Conservation (phyloP, 129 eudicot genomes). For the Tagetes erecta region DNA sequence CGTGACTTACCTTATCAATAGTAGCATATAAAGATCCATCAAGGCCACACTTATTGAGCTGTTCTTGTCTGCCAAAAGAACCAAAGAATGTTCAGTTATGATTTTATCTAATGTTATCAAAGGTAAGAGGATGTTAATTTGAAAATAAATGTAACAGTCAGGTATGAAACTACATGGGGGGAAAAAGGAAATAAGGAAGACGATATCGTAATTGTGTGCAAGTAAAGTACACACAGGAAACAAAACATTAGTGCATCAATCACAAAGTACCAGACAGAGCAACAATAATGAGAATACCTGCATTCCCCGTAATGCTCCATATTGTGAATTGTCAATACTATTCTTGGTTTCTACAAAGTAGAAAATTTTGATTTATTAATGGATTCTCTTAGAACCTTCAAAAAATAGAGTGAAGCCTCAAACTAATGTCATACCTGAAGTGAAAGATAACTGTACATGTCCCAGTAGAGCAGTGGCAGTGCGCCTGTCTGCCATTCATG, state of each 20-base stretch:
- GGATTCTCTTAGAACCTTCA: background rate
- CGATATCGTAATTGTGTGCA: background rate
- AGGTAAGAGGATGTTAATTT: background rate
- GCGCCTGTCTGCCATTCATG: conserved; percentile 93
- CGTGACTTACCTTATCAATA: conserved; percentile 56
- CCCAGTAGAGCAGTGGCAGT: conserved; percentile 79
- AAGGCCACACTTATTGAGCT: conserved; percentile 81
- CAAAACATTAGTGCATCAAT: background rate
- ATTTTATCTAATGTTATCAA: conserved; percentile 1
- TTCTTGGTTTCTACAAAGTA: conserved; percentile 71
- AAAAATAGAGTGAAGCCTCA: background rate
- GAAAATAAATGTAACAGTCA: background rate
- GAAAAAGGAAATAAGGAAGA: background rate
- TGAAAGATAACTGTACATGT: conserved; percentile 79
- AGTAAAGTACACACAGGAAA: background rate
- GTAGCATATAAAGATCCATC: conserved; percentile 76
- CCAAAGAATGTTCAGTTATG: conserved; percentile 13
- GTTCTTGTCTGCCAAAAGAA: conserved; percentile 61
- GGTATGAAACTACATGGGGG: background rate
- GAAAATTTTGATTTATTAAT: conserved; percentile 16
- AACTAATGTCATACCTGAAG: conserved; percentile 47
- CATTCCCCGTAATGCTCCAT: conserved; percentile 95
- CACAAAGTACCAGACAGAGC: conserved; percentile 9
- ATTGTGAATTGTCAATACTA: conserved; percentile 88
- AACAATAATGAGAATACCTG: conserved; percentile 48